Evolutionary conservation across 768 basidiomycete genomes (phyloP).

Genomic region (Hortiboletus flavorubellus): DNA sequence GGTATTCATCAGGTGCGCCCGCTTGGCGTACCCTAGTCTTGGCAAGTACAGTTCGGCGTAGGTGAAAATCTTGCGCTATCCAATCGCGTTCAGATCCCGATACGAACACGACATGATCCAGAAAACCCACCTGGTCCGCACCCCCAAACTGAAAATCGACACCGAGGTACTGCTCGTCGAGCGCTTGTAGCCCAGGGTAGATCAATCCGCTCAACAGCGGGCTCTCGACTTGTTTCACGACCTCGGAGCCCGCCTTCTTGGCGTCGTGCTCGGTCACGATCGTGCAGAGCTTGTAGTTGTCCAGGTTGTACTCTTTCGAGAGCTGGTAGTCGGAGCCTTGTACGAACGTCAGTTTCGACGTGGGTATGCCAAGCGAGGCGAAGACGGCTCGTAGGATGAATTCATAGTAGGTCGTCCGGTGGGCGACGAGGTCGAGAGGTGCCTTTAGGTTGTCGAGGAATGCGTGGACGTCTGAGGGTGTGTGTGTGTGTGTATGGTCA

Average conservation of each 20-base stretch:
- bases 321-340: conserved; percentile 93
- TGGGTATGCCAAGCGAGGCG: conserved; percentile 86
- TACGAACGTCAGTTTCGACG: conserved; percentile 77
- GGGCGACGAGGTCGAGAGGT: conserved; percentile 82
- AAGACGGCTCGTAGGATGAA: conserved; percentile 80
- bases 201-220: conserved; percentile 87
- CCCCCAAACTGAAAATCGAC: conserved; percentile 99
- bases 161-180: conserved; percentile 95
- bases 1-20: conserved; percentile 95
- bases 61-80: conserved; percentile 97
- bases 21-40: conserved; percentile 86
- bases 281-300: conserved; percentile 91
- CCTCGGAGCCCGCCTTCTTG: conserved; percentile 97
- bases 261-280: conserved; percentile 94
- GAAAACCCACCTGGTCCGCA: conserved; percentile 78
- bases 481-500: neutral
- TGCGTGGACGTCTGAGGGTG: conserved; percentile 77
- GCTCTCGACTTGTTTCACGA: conserved; percentile 95
- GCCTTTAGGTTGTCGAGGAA: conserved; percentile 98
- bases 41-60: conserved; percentile 97
- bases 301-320: conserved; percentile 86
- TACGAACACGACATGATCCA: neutral
- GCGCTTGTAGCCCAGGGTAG: conserved; percentile 94
- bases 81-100: neutral
- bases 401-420: conserved; percentile 90